Evolutionary conservation across 2,329 filamentous ascomycete genomes (phyloP).

Genomic region (Fusarium denticulatum): DNA sequence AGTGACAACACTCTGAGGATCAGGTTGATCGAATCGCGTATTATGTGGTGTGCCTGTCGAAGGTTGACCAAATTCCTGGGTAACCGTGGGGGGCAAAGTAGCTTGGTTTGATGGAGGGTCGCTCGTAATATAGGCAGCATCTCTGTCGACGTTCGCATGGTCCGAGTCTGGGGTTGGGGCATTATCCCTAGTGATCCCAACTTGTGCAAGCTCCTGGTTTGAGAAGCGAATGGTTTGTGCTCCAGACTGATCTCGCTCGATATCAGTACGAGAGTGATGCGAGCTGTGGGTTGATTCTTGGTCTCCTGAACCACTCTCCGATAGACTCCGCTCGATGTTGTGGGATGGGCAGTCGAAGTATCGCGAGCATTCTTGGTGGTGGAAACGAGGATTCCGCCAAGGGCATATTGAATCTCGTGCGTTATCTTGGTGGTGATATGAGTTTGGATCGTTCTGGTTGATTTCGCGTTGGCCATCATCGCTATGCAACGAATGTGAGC

Average conservation of each 20-base stretch:
- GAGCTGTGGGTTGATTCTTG: slow-evolving; percentile 33
- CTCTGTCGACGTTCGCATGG: background rate
- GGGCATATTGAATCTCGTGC: slow-evolving; percentile 44
- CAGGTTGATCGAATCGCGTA: background rate
- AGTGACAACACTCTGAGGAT: background rate
- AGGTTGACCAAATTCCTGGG: slow-evolving; percentile 3
- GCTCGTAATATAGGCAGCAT: background rate
- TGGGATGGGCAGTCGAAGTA: slow-evolving; percentile 63
- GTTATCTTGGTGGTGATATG: background rate
- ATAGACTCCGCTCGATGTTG: slow-evolving; percentile 51
- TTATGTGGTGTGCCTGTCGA: background rate
- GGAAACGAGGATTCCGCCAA: slow-evolving; percentile 52
- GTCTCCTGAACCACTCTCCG: slow-evolving; percentile 38
- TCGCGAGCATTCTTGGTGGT: slow-evolving; percentile 57
- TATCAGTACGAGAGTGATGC: slow-evolving; percentile 6
- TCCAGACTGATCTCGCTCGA: slow-evolving; percentile 4
- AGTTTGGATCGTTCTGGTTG: background rate
- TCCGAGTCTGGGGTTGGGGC: background rate
- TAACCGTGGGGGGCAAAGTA: background rate
- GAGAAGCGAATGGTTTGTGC: slow-evolving; percentile 23
- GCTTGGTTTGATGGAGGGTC: background rate
- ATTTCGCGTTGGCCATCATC: slow-evolving; percentile 31
- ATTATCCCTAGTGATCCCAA: background rate
- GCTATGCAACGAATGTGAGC: slow-evolving; percentile 55
- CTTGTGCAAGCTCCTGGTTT: slow-evolving; percentile 26